phyloP scores from a whole-genome alignment of 1,139 yeast genomes.

The Meyerozyma carpophila region DNA sequence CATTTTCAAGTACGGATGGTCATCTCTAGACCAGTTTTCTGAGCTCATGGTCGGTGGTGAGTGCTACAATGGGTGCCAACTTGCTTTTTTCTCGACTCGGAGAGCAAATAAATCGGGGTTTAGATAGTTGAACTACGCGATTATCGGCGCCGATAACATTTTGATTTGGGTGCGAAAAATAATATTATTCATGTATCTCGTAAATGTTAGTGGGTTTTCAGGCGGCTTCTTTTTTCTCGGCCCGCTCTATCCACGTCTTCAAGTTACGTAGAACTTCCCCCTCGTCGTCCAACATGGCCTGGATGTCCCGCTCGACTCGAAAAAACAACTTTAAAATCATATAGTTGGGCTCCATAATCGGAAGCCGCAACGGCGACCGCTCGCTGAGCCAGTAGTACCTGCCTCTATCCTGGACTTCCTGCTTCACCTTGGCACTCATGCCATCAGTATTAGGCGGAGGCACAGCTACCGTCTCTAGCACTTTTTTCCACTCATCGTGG shows the following conservation, averaged over 20 bases:
- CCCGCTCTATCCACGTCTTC: not conserved
- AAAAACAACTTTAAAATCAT: slow-evolving; percentile 43
- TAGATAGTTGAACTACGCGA: not conserved
- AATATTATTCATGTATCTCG: not conserved
- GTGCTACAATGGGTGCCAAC: no score
- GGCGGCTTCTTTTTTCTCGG: slow-evolving; percentile 1
- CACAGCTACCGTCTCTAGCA: slow-evolving; percentile 12
- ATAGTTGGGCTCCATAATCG: slow-evolving; percentile 62
- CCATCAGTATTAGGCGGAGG: slow-evolving; percentile 2
- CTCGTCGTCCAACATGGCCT: slow-evolving; percentile 3
- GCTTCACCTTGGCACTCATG: slow-evolving; percentile 1
- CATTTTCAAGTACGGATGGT: slow-evolving; percentile 24
- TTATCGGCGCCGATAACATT: not conserved
- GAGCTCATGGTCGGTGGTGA: not conserved
- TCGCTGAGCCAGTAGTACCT: slow-evolving; percentile 51
- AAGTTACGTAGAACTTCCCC: not conserved
- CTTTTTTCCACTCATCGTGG: slow-evolving; percentile 28
- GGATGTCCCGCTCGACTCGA: slow-evolving; percentile 18
- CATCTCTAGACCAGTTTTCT: slow-evolving; percentile 6
- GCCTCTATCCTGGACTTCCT: slow-evolving; percentile 5
- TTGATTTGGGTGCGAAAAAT: not conserved
- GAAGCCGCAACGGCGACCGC: slow-evolving; percentile 60
- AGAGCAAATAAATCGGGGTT: no score
- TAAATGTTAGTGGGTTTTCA: not conserved
- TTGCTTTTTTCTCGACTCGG: not conserved